Base-by-base conservation (phyloP, 305 asterid genomes). In the Withania somnifera region DNA sequence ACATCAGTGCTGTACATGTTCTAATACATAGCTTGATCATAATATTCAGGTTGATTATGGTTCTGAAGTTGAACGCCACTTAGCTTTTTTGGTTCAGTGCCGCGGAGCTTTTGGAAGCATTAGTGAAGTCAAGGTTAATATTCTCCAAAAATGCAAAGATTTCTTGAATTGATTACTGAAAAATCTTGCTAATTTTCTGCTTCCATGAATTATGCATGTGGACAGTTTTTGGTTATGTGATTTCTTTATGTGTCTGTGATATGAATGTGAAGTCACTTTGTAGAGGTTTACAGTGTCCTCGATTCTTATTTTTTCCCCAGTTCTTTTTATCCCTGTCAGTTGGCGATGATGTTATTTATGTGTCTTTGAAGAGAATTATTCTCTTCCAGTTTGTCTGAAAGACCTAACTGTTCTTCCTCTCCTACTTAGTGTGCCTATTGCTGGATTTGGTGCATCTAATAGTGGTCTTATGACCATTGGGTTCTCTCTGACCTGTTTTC, bases 21-120 rank as follows among this genome's bases (percentile, higher is more conserved):
- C 66, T 79, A 69, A 57, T 47, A 77, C 47, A 13, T 50, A 47
- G 78, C 63, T 60, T 81, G 38, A 78, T 83, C 82, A 87, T 81
- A 79, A 78, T 81, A 83, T 15, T 86, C 87, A 93, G 98, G 97
- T 93, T 85, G 97, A 92, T 85, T n/a, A 86, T 83, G 97, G 91
- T 76, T 84, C 78, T 11, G 90, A 94, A 77, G 71, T 89, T 42
- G 92, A 92, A 86, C 89, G 84, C 83, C 92, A 92, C 83, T 92
- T 94, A 81, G 88, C 91, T 77, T 94, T 94, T 86, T 90, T 94
- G 79, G 88, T 89, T 84, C 93, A 90, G 82, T 93, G 96, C 67
- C 97, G 97, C 45, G 96, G 95, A 89, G 93, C 94, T 88, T 93
- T 94, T 91, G 86, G 92, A 64, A 80, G 89, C 88, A 89, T 91